phyloP scores from a whole-genome alignment of 306 rosid genomes.

The Carpinus fangiana region DNA sequence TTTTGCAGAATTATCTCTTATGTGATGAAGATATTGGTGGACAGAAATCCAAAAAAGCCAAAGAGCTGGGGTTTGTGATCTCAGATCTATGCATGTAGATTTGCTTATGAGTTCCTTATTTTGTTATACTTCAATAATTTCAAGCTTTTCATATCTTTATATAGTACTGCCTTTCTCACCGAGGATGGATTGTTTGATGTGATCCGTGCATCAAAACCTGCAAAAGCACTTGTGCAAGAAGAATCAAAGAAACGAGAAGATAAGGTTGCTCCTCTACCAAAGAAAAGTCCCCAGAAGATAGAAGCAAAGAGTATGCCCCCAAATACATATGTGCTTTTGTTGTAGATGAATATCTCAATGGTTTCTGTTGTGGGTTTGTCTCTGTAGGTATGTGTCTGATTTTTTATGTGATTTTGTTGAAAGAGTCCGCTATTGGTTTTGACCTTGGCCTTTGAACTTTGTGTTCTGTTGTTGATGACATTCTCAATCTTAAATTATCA shows the following conservation, averaged over 20 bases:
- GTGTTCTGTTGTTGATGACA: not conserved
- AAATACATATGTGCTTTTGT: not conserved
- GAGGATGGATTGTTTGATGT: constrained; percentile 92
- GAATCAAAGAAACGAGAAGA: constrained; percentile 45
- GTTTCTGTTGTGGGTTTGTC: not conserved
- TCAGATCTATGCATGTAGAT: constrained; percentile 18
- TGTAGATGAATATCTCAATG: not conserved
- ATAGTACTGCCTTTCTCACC: constrained; percentile 75
- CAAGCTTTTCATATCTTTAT: constrained; percentile 20
- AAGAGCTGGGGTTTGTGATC: constrained; percentile 84
- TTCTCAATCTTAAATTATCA: not conserved
- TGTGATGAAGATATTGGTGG: constrained; percentile 99
- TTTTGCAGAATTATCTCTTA: constrained; percentile 80
- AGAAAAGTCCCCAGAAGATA: constrained; percentile 47
- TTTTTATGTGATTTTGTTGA: not conserved
- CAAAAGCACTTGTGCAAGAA: constrained; percentile 48
- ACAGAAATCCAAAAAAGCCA: constrained; percentile 82
- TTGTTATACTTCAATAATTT: constrained; percentile 3
- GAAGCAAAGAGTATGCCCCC: constrained; percentile 64
- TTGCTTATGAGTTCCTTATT: constrained; percentile 16
- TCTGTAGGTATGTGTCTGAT: not conserved
- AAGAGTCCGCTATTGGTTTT: not conserved
- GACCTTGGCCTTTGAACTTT: not conserved
- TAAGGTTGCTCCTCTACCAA: constrained; percentile 43
- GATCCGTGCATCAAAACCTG: constrained; percentile 59